Conservation (phyloP, 345 rosid genomes). For the Fremontodendron californicum region DNA sequence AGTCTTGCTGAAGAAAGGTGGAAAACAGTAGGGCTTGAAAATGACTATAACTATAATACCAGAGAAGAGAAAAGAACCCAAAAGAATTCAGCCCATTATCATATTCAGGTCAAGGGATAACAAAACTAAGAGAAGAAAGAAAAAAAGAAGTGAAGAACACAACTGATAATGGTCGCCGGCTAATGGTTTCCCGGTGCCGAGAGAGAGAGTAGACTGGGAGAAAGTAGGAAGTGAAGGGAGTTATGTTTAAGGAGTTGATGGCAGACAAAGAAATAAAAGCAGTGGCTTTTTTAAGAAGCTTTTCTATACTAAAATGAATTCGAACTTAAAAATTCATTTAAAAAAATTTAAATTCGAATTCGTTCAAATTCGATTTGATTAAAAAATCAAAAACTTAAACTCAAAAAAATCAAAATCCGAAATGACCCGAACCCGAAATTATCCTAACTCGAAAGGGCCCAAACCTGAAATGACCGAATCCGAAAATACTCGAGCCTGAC, state of each 20-base stretch:
- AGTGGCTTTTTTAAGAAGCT: background rate
- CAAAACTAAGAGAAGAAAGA: background rate
- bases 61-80: background rate
- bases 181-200: background rate
- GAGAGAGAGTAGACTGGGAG: background rate
- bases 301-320: too few relatives aligned
- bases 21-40: background rate
- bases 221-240: background rate
- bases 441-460: too few relatives aligned
- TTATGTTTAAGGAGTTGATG: background rate
- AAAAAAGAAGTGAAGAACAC: background rate
- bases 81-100: background rate
- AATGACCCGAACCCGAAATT: too few relatives aligned
- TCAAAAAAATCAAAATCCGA: too few relatives aligned
- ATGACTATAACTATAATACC: background rate
- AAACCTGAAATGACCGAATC: too few relatives aligned
- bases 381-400: too few relatives aligned
- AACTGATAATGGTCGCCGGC: background rate
- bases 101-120: background rate
- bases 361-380: too few relatives aligned
- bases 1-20: background rate
- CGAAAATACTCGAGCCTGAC: too few relatives aligned
- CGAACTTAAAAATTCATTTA: too few relatives aligned
- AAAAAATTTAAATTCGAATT: too few relatives aligned
- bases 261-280: background rate